Evolutionary conservation across 2,329 filamentous ascomycete species (phyloP), one percentile per base, ranked within the genome.

Genomic region (Cladorrhinum sp.): DNA sequence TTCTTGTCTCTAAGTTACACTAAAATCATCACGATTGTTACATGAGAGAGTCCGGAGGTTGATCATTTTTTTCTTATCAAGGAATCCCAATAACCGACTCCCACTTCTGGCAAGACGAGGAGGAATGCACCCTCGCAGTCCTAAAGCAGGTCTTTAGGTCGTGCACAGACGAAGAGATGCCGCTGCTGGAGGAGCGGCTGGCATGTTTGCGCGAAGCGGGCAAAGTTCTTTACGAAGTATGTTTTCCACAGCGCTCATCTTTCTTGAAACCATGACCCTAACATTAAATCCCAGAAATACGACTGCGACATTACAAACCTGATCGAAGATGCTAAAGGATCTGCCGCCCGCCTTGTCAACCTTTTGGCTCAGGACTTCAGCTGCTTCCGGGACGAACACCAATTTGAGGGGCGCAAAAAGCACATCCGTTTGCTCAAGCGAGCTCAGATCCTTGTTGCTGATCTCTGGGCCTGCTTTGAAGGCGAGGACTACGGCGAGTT

Each of bases 381-480:
- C 23, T 96, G 91, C 75, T 97, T 99, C 77, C 82, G 88, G 21
- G 95, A 99, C 70, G 89, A 93, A 71, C 85, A 87, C 60, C 75
- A 72, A 2, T 96, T 92, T 71, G 87, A 94, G 57, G 87, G 87
- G 9, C 86, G 87, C 50, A 83, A 81, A 60, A 82, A 81, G 65
- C 82, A 79, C 6, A 87, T 99, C 2, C 88, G 92, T 14, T 84
- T 99, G 64, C 86, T 96, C 72, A 99, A 99, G 77, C 87, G 96
- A 10, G 93, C 95, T 1, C 95, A 99, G 75, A 99, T 99, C 62
- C 83, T 98, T 20, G 93, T 96, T 2, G 96, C 96, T 21, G 95
- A 99, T 73, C 73, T 98, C 1, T 99, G 96, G 96, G 96, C 95
- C 4, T 96, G 92, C 65, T 98, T 98, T 73, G 86, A 94, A 57